phyloP scores from a whole-genome alignment of 257 asterid genomes.

The Leptodermis oblonga region DNA sequence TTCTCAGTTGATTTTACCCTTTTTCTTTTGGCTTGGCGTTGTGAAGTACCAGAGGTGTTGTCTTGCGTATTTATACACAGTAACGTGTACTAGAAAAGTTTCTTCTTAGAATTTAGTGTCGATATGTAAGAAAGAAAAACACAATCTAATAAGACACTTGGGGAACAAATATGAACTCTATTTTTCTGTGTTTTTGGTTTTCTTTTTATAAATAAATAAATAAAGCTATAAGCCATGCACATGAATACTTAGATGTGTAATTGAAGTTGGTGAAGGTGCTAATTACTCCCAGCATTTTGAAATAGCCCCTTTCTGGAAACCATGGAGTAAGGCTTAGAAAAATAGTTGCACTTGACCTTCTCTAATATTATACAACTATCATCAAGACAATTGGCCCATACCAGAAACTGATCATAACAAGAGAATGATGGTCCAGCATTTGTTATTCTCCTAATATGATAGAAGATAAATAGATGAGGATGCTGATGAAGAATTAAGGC shows the following conservation, averaged over 20 bases:
- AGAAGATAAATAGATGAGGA: background rate
- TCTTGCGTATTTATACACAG: too few relatives aligned
- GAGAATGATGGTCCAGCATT: background rate
- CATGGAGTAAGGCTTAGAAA: background rate
- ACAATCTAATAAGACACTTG: background rate
- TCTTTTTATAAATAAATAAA: background rate
- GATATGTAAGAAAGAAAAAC: background rate
- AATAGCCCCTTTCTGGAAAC: too few relatives aligned
- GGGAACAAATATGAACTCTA: background rate
- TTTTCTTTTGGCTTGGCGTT: background rate
- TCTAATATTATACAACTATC: background rate
- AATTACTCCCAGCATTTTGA: background rate
- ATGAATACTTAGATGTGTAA: too few relatives aligned
- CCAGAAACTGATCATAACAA: background rate
- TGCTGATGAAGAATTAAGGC: background rate
- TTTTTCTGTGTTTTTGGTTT: too few relatives aligned
- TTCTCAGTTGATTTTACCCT: background rate
- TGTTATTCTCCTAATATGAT: background rate
- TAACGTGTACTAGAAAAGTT: too few relatives aligned
- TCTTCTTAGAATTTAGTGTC: background rate
- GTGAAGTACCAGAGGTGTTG: background rate
- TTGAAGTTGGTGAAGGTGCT: background rate
- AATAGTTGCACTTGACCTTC: too few relatives aligned
- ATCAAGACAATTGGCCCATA: background rate
- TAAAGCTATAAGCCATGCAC: too few relatives aligned